Conservation (phyloP, 2,329 filamentous ascomycete species). For the Tolypocladium album region DNA sequence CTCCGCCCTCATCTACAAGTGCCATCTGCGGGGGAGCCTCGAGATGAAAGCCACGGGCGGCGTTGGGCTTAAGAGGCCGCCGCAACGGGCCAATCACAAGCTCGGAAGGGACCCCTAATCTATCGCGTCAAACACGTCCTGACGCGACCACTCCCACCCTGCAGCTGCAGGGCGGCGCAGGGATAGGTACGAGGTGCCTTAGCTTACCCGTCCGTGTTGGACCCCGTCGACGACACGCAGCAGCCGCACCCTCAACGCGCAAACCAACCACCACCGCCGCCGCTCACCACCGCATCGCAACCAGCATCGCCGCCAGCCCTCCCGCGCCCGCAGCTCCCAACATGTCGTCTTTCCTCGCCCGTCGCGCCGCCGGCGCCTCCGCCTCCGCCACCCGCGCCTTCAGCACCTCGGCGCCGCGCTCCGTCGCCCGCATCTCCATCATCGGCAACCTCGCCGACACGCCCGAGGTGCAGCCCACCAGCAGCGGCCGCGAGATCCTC, state of each 20-base stretch:
- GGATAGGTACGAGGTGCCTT: neutral
- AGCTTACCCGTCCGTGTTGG: neutral
- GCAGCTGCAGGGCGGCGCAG: neutral
- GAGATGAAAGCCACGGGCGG: too few relatives aligned
- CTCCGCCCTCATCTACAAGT: neutral
- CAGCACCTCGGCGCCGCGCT: conserved; percentile 55
- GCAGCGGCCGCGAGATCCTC: conserved; percentile 62
- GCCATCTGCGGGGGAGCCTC: neutral
- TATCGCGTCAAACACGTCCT: conserved; percentile 1
- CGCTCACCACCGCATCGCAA: neutral
- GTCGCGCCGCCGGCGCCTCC: conserved; percentile 38
- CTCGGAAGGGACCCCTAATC: neutral
- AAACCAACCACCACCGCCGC: neutral
- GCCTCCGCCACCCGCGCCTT: conserved; percentile 55
- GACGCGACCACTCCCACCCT: neutral
- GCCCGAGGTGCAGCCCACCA: conserved; percentile 64
- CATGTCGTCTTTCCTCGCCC: conserved; percentile 41
- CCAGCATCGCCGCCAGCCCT: neutral
- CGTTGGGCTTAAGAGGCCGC: neutral
- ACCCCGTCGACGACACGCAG: neutral
- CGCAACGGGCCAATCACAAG: conserved; percentile 1
- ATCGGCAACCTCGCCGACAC: conserved; percentile 73
- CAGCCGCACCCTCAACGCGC: neutral
- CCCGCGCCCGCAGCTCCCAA: neutral
- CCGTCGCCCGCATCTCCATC: conserved; percentile 71